These are phyloP conservation scores for Carex kokanica DNA, from an alignment of 176 grass and related monocot species.

Conservation along the genomic window DNA sequence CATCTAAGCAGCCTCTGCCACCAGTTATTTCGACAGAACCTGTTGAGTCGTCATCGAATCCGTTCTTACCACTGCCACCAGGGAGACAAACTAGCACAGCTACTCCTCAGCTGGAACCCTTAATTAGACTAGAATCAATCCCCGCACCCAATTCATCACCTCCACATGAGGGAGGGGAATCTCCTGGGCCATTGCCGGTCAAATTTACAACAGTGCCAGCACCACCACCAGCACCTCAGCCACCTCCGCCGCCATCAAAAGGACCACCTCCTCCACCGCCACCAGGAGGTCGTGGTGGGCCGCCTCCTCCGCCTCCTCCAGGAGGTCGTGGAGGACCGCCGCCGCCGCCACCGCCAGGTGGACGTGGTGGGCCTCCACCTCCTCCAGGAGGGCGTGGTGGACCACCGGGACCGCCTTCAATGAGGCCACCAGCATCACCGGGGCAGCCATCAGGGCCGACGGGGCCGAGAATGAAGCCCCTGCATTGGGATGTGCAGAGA, in stretches of 20 bases:
- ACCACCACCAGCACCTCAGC: slow-evolving; percentile 17
- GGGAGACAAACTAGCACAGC: neutral
- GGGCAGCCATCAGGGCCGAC: slow-evolving; percentile 22
- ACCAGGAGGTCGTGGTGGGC: slow-evolving; percentile 18
- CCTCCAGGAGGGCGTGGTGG: slow-evolving; percentile 40
- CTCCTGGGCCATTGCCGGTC: slow-evolving; percentile 11
- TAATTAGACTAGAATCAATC: slow-evolving; percentile 15
- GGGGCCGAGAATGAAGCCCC: slow-evolving; percentile 75
- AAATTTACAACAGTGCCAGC: slow-evolving; percentile 10
- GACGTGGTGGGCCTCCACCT: slow-evolving; percentile 51
- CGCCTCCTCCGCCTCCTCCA: slow-evolving; percentile 40
- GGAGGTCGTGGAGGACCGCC: slow-evolving; percentile 41
- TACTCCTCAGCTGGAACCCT: neutral
- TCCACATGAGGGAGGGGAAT: slow-evolving; percentile 5
- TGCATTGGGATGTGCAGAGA: slow-evolving; percentile 96
- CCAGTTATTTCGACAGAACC: slow-evolving; percentile 6
- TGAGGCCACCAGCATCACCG: slow-evolving; percentile 56
- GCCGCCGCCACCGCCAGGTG: slow-evolving; percentile 32
- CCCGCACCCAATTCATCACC: neutral
- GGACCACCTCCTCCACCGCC: slow-evolving; percentile 37
- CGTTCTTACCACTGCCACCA: neutral
- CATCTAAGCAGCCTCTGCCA: neutral
- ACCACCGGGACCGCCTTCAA: slow-evolving; percentile 32
- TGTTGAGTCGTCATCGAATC: neutral
- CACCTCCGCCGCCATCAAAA: slow-evolving; percentile 1